Conservation (phyloP, 257 asterid genomes). For the Plantago ovata region DNA sequence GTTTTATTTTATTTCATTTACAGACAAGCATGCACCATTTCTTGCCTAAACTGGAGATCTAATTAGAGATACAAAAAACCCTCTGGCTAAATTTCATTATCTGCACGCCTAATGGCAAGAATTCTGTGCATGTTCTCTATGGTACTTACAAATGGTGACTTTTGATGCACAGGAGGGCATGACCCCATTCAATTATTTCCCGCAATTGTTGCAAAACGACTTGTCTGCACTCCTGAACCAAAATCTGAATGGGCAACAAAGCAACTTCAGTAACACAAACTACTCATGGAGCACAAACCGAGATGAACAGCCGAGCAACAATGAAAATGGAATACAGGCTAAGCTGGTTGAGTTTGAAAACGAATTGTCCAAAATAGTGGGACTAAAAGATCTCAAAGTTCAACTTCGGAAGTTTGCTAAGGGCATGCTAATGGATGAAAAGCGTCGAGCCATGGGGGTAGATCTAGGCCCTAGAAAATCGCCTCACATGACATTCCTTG, state of each 20-base stretch:
- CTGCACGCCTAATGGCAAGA: too few relatives aligned
- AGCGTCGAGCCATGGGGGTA: constrained; percentile 74
- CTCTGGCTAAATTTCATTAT: too few relatives aligned
- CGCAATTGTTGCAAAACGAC: constrained; percentile 48
- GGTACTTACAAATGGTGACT: constrained; percentile 6
- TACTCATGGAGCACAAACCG: constrained; percentile 14
- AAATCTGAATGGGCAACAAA: too few relatives aligned
- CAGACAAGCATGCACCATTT: too few relatives aligned
- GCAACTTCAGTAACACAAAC: constrained; percentile 5
- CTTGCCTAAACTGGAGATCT: too few relatives aligned
- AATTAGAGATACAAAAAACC: too few relatives aligned
- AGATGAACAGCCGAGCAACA: constrained; percentile 41
- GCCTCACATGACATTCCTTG: constrained; percentile 95
- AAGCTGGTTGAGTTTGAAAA: constrained; percentile 64
- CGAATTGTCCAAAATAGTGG: constrained; percentile 68
- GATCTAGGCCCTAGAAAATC: constrained; percentile 75
- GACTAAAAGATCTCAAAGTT: constrained; percentile 54
- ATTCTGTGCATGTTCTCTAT: not conserved
- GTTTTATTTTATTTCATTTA: too few relatives aligned
- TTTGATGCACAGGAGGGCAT: constrained; percentile 59
- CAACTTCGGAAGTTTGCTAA: constrained; percentile 88
- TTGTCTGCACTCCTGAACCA: constrained; percentile 37
- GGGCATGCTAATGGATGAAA: constrained; percentile 85
- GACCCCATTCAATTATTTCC: constrained; percentile 59
- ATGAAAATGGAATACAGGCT: constrained; percentile 40